Conservation (phyloP, 139 green algal genomes). For the Picochlorum sp. region DNA sequence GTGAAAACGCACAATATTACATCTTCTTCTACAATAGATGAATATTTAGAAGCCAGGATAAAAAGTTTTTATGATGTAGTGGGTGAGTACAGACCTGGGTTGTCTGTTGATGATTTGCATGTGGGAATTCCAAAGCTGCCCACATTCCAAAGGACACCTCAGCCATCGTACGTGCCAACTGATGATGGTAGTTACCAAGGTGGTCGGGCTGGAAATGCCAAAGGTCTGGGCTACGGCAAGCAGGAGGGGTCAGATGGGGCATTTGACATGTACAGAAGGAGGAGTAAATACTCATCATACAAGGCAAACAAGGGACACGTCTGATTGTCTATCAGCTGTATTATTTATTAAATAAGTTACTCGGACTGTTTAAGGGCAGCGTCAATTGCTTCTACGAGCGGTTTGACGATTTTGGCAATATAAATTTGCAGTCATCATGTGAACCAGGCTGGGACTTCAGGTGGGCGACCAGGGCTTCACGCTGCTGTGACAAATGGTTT, state of each 20-base stretch:
- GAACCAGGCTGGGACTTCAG: neutral
- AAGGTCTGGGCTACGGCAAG: constrained; percentile 14
- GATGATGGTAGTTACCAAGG: constrained; percentile 12
- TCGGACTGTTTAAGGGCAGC: constrained; percentile 15
- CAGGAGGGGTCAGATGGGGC: constrained; percentile 10
- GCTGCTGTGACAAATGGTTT: constrained; percentile 28
- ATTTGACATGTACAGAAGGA: constrained; percentile 39
- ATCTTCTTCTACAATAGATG: constrained; percentile 42
- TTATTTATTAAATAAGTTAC: neutral
- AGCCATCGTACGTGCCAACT: neutral
- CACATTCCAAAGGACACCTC: neutral
- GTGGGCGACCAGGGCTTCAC: constrained; percentile 6
- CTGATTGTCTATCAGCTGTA: neutral
- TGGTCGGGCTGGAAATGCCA: neutral
- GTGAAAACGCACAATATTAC: constrained; percentile 44
- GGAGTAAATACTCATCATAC: constrained; percentile 34
- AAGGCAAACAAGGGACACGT: constrained; percentile 14
- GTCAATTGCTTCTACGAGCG: constrained; percentile 21
- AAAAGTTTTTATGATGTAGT: constrained; percentile 72
- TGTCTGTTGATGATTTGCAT: constrained; percentile 21
- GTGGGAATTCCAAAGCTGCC: neutral
- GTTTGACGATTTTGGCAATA: constrained; percentile 20
- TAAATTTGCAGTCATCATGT: constrained; percentile 20
- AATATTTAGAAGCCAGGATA: constrained; percentile 56
- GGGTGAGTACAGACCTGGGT: constrained; percentile 45